Conservation (phyloP, 345 rosid genomes). For the Physaria fendleri region DNA sequence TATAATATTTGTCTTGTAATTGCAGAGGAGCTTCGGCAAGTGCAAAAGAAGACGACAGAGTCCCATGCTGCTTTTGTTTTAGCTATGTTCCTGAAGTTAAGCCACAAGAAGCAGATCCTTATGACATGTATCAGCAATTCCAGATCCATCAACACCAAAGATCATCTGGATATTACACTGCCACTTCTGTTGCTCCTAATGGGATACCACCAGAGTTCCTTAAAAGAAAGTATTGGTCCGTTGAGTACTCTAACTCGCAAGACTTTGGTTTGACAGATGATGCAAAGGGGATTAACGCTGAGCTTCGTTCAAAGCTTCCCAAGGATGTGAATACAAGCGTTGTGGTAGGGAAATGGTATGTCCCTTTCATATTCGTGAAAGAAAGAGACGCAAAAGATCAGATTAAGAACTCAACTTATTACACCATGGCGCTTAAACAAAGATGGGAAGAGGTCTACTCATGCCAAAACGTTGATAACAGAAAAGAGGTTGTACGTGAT, state of each 20-base stretch:
- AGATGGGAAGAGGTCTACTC: constrained; percentile 48
- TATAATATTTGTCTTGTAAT: neutral
- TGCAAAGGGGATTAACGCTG: constrained; percentile 44
- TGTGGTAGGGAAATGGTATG: constrained; percentile 59
- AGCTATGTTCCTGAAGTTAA: constrained; percentile 22
- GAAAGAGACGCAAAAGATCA: constrained; percentile 37
- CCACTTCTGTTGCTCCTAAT: constrained; percentile 42
- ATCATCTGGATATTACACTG: constrained; percentile 9
- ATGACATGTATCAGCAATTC: constrained; percentile 34
- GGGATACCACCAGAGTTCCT: constrained; percentile 43
- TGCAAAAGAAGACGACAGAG: constrained; percentile 28
- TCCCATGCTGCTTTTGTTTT: constrained; percentile 29
- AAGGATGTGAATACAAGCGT: constrained; percentile 10
- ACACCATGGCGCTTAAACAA: constrained; percentile 53
- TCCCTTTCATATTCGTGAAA: constrained; percentile 54
- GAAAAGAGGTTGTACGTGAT: constrained; percentile 22
- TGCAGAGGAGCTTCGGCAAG: constrained; percentile 38
- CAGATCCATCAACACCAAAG: constrained; percentile 12
- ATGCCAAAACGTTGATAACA: constrained; percentile 13
- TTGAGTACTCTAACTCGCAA: constrained; percentile 15
- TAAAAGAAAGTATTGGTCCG: constrained; percentile 35
- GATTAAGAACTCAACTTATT: constrained; percentile 34
- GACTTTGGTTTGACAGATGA: constrained; percentile 37
- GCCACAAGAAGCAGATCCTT: constrained; percentile 33
- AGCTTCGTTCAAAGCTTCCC: constrained; percentile 39